Evolutionary conservation across 129 eudicot genomes (phyloP).

Genomic region (Lactuca saligna): DNA sequence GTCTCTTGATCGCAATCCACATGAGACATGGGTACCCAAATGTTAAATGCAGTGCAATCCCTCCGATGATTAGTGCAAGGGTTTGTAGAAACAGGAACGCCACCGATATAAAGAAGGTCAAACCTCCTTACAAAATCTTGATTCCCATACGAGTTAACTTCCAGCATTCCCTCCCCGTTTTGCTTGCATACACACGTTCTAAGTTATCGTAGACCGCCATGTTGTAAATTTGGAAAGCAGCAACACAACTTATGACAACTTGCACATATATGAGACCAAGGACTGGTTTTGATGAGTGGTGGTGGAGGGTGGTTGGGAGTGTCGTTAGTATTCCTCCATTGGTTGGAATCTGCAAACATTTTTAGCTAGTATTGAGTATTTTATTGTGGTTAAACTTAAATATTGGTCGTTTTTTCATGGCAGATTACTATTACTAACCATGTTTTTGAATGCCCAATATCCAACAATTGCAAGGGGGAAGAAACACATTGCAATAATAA

Average conservation of each 20-base stretch:
- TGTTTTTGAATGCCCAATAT: conserved; percentile 60
- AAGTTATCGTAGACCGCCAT: conserved; percentile 60
- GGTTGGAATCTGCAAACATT: conserved; percentile 14
- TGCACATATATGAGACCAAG: conserved; percentile 38
- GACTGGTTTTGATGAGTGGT: conserved; percentile 25
- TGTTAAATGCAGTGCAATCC: conserved; percentile 48
- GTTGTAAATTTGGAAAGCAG: conserved; percentile 48
- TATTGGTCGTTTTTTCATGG: background rate
- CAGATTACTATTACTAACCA: conserved; percentile 26
- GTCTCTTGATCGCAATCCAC: conserved; percentile 60
- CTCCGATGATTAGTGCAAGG: conserved; percentile 46
- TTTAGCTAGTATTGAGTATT: background rate
- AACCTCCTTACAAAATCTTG: conserved; percentile 44
- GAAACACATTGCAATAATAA: conserved; percentile 42
- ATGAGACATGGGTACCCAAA: conserved; percentile 62
- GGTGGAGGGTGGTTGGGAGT: conserved; percentile 22
- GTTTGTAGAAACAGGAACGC: conserved; percentile 55
- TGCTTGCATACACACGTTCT: conserved; percentile 37
- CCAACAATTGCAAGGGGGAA: conserved; percentile 67
- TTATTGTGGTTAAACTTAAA: background rate
- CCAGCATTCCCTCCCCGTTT: conserved; percentile 42
- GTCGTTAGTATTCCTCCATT: conserved; percentile 40
- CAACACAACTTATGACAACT: conserved; percentile 36
- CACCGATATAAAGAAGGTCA: conserved; percentile 50
- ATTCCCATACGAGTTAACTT: conserved; percentile 39